Evolutionary conservation across 1,284 basidiomycete species (phyloP), one percentile per base, ranked within the genome.

Genomic region (Fomitopsis palustris): DNA sequence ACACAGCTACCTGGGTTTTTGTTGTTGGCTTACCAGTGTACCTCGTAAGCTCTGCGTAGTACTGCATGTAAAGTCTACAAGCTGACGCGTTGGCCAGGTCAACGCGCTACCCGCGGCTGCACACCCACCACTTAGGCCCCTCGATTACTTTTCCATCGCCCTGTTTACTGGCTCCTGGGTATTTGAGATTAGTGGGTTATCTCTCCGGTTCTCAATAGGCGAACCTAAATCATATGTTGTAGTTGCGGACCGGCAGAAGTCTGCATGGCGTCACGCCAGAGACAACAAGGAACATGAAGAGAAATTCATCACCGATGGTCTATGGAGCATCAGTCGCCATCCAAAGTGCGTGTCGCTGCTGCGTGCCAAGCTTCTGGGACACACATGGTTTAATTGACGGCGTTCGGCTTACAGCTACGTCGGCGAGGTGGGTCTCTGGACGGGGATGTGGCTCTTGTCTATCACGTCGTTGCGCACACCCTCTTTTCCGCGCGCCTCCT

Each of bases 381-480:
- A 43, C n/a, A 16, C 3, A 38, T 49, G 33, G 38, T 29, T 62
- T 35, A 35, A 27, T 42, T n/a, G 53, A 37, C 27, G 31, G 47
- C 27, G 7, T 25, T 47, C 25, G 51, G 41, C 53, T 55, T 61
- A 52, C 64, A 90, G 88, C 75, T 92, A 93, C 70, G 81, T 91
- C 37, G 90, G 87, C 25, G 91, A 93, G 74, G 80, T 92, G 12
- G 83, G 86, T 2, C 77, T 93, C 19, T 91, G 89, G 85, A 80
- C 81, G 3, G 87, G 87, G 10, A 85, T 92, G 29, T 90, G 84
- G 78, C 75, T 83, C 6, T 74, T 91, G 14, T 81, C 86, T 2
- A 76, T 79, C 3, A 65, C 77, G 9, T 79, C 82, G 8, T 71
- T 88, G 19, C 76, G 77, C 66, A 75, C 76, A 6, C 67, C 76